These are phyloP conservation scores for Entamoeba histolytica DNA, from an alignment of 208 protist species.

Conservation along the genomic window DNA sequence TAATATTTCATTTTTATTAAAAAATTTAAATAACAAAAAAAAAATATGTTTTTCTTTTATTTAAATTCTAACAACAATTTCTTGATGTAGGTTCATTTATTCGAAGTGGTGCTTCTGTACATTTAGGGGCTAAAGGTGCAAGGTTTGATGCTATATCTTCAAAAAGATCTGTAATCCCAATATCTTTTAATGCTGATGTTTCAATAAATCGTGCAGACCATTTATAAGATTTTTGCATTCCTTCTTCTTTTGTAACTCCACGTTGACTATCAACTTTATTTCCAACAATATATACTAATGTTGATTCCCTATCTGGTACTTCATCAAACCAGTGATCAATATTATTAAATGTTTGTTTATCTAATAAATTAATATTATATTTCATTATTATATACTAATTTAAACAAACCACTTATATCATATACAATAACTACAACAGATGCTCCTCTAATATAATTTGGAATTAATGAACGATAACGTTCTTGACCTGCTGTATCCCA, in stretches of 20 bases:
- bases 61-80: not conserved
- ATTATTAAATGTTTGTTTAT: not conserved
- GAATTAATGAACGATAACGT: not conserved
- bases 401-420: not conserved
- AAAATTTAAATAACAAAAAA: not conserved
- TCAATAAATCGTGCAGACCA: not conserved
- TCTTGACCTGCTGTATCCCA: not conserved
- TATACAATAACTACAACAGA: not conserved
- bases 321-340: not conserved
- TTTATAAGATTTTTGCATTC: not conserved
- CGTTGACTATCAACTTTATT: not conserved
- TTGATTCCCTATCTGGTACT: not conserved
- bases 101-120: not conserved
- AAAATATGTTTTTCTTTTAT: not conserved
- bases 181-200: not conserved
- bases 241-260: not conserved
- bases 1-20: too few relatives aligned
- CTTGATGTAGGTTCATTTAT: not conserved
- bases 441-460: not conserved
- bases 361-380: not conserved
- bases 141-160: not conserved
- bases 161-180: not conserved
- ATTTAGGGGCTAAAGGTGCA: not conserved
- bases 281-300: not conserved
- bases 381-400: too few relatives aligned